Percentiles rank a stretch among this genome's conserved stretches.
Evolutionary conservation across 352 stramenopile species (phyloP).

Genomic region (Blastocystis sp.): DNA sequence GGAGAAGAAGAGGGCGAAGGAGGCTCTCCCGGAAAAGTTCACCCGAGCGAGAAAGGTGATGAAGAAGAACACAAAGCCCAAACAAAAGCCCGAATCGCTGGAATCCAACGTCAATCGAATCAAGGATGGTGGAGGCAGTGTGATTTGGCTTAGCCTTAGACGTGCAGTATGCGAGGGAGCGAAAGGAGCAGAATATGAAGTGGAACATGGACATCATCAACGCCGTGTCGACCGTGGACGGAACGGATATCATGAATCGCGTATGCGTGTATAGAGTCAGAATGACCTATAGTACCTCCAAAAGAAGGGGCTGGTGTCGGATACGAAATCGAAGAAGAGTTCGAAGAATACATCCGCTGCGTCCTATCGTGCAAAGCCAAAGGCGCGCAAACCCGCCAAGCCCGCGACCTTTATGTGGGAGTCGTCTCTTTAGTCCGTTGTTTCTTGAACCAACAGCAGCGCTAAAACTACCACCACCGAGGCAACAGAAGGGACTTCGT

Average conservation of each 20-base stretch:
- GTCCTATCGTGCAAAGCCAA: slow-evolving; percentile 43
- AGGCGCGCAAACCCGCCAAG: background rate
- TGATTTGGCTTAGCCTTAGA: slow-evolving; percentile 1
- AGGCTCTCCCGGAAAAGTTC: background rate
- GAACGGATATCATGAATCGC: slow-evolving; percentile 45
- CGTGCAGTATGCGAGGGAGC: slow-evolving; percentile 37
- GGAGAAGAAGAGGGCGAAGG: background rate
- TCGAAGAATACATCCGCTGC: background rate
- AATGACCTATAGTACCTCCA: slow-evolving; percentile 37
- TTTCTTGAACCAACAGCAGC: background rate
- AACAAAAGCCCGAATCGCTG: background rate
- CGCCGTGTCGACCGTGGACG: slow-evolving; percentile 39
- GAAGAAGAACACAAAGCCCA: slow-evolving; percentile 65
- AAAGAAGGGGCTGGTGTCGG: slow-evolving; percentile 29
- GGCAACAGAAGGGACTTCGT: background rate
- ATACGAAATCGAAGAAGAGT: background rate
- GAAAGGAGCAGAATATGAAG: slow-evolving; percentile 45
- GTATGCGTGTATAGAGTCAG: background rate
- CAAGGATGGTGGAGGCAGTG: slow-evolving; percentile 22
- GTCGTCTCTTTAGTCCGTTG: slow-evolving; percentile 44
- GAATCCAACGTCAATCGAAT: background rate
- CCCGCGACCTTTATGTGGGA: slow-evolving; percentile 34
- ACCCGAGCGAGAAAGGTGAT: slow-evolving; percentile 53
- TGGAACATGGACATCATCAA: slow-evolving; percentile 69
- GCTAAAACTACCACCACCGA: slow-evolving; percentile 37